A percentile compares a stretch with the other conserved stretches of the same genome.
Evolutionary conservation across 2,329 filamentous ascomycete species (phyloP).

Genomic region (Grosmannia clavigera): DNA sequence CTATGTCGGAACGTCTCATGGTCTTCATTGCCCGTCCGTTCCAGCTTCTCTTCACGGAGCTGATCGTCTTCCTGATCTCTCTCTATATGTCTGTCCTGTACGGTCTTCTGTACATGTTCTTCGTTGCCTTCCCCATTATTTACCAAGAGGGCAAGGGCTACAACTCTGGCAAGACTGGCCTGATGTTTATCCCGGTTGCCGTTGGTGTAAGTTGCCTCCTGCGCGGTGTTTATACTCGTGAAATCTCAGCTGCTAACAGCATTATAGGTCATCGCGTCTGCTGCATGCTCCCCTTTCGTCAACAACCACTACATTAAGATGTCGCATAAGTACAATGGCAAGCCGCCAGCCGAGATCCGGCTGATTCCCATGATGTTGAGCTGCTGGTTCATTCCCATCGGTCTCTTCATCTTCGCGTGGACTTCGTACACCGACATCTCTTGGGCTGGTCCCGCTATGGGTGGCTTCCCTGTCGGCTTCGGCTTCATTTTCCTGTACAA

Average conservation of each 20-base stretch:
- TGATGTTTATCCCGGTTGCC: slow-evolving; percentile 80
- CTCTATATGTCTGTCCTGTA: slow-evolving; percentile 80
- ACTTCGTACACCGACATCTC: slow-evolving; percentile 49
- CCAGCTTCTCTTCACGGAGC: slow-evolving; percentile 71
- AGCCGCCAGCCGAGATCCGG: slow-evolving; percentile 64
- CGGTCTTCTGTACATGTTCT: slow-evolving; percentile 65
- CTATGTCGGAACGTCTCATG: slow-evolving; percentile 53
- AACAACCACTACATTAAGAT: slow-evolving; percentile 70
- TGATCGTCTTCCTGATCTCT: slow-evolving; percentile 74
- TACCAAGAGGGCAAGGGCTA: slow-evolving; percentile 74
- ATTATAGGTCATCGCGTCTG: slow-evolving; percentile 44
- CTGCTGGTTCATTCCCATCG: slow-evolving; percentile 57
- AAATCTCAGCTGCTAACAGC: neutral
- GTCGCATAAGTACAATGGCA: slow-evolving; percentile 50
- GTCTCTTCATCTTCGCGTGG: slow-evolving; percentile 39
- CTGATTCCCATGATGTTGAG: slow-evolving; percentile 73
- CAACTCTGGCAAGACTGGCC: slow-evolving; percentile 57
- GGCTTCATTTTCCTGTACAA: slow-evolving; percentile 80
- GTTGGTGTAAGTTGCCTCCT: slow-evolving; percentile 34
- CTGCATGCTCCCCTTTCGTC: slow-evolving; percentile 55
- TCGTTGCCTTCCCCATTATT: slow-evolving; percentile 56
- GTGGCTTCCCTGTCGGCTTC: slow-evolving; percentile 61
- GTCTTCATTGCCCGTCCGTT: slow-evolving; percentile 74
- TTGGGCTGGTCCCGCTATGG: slow-evolving; percentile 62
- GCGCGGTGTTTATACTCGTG: no score